Evolutionary conservation across 768 basidiomycete genomes (phyloP).

Genomic region (Tephrocybe sp.): DNA sequence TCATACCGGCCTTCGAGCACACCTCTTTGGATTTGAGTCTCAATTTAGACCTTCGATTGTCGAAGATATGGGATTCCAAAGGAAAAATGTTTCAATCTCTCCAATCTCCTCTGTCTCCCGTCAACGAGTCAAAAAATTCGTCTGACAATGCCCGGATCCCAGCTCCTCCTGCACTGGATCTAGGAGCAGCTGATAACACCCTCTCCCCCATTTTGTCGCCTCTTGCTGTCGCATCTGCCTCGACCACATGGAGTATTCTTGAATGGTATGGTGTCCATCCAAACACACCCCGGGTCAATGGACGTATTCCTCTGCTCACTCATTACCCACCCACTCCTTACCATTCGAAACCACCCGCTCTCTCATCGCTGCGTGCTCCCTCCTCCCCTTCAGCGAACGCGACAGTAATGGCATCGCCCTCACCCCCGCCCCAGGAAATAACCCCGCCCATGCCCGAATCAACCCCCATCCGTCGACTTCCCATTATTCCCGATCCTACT

Average conservation of each 20-base stretch:
- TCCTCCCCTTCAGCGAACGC: conserved; percentile 1
- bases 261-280: conserved; percentile 21
- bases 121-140: background rate
- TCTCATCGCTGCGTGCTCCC: conserved; percentile 3
- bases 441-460: conserved; percentile 1
- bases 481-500: conserved; percentile 13
- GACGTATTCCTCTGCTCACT: conserved; percentile 6
- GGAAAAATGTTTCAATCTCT: conserved; percentile 14
- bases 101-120: conserved; percentile 11
- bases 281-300: conserved; percentile 9
- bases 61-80: conserved; percentile 15
- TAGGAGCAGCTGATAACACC: background rate
- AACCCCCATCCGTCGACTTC: conserved; percentile 16
- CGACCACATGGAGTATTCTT: conserved; percentile 25
- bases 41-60: conserved; percentile 17
- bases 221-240: conserved; percentile 16
- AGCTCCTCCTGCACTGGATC: conserved; percentile 11
- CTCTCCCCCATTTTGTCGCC: conserved; percentile 15
- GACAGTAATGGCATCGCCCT: background rate
- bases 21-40: conserved; percentile 15
- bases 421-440: background rate
- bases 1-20: conserved; percentile 13
- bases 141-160: background rate
- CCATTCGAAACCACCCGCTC: conserved; percentile 9
- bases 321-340: conserved; percentile 14